phyloP scores from a whole-genome alignment of 345 rosid genomes.

The Alliaria petiolata region DNA sequence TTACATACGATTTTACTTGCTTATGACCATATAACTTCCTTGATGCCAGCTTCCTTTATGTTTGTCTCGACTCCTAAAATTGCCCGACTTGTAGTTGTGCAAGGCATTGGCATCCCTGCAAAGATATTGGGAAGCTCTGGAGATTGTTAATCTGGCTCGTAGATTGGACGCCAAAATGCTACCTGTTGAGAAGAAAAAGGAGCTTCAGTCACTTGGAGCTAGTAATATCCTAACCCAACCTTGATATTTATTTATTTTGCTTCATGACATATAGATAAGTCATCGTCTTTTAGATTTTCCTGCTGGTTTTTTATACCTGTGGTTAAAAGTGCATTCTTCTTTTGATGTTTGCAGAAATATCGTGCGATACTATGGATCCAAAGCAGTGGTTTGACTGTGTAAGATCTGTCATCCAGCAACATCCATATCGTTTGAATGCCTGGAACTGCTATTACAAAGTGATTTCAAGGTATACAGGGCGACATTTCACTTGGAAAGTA shows the following conservation, averaged over 20 bases:
- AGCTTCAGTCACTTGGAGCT: conserved; percentile 85
- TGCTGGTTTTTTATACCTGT: neutral
- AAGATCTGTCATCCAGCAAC: conserved; percentile 60
- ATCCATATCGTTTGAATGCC: conserved; percentile 75
- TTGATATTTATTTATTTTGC: too few relatives aligned
- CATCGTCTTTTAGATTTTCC: neutral
- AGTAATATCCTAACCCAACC: conserved; percentile 49
- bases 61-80: conserved; percentile 22
- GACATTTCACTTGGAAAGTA: conserved; percentile 6
- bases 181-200: conserved; percentile 52
- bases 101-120: conserved; percentile 70
- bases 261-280: too few relatives aligned
- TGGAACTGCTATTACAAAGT: conserved; percentile 95
- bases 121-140: conserved; percentile 79
- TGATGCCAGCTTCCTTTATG: conserved; percentile 31
- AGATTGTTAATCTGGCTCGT: conserved; percentile 55
- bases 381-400: conserved; percentile 75
- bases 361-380: conserved; percentile 75
- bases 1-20: too few relatives aligned
- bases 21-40: conserved; percentile 39
- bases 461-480: conserved; percentile 55
- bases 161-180: conserved; percentile 43
- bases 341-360: conserved; percentile 54
- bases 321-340: conserved; percentile 11
- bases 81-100: conserved; percentile 59